Conservation (phyloP, 352 stramenopile species). For the Blastocystis sp. region DNA sequence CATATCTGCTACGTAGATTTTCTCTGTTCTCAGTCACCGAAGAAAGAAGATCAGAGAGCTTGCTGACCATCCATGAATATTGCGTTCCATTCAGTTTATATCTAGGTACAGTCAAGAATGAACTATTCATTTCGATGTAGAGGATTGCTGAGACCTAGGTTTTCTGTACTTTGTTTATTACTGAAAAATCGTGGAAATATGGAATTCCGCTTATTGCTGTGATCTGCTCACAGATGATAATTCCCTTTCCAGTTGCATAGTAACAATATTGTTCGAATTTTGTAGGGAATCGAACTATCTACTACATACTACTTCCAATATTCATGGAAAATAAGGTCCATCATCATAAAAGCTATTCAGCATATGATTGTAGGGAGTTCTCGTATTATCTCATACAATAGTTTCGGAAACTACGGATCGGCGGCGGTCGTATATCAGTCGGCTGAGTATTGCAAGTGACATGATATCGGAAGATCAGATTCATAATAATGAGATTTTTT, state of each 20-base stretch:
- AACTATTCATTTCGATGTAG: neutral
- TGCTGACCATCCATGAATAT: neutral
- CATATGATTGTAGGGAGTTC: neutral
- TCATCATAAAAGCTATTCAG: neutral
- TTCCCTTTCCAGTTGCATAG: no score
- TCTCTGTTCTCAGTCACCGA: neutral
- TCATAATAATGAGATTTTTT: constrained; percentile 26
- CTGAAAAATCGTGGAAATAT: no score
- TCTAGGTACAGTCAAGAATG: neutral
- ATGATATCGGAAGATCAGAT: neutral
- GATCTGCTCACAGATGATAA: no score
- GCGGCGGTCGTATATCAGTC: neutral
- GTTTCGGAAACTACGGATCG: neutral
- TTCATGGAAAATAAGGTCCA: neutral
- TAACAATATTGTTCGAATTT: no score
- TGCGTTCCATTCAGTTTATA: neutral
- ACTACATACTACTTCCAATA: neutral
- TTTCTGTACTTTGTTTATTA: no score
- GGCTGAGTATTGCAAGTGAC: neutral
- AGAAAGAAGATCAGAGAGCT: neutral
- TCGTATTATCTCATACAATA: neutral
- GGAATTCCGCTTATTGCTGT: no score
- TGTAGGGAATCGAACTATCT: neutral
- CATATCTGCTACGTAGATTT: neutral
- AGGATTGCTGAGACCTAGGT: no score